These are phyloP conservation scores for Terfezia claveryi DNA, from an alignment of 495 filamentous ascomycete genomes.

Conservation along the genomic window DNA sequence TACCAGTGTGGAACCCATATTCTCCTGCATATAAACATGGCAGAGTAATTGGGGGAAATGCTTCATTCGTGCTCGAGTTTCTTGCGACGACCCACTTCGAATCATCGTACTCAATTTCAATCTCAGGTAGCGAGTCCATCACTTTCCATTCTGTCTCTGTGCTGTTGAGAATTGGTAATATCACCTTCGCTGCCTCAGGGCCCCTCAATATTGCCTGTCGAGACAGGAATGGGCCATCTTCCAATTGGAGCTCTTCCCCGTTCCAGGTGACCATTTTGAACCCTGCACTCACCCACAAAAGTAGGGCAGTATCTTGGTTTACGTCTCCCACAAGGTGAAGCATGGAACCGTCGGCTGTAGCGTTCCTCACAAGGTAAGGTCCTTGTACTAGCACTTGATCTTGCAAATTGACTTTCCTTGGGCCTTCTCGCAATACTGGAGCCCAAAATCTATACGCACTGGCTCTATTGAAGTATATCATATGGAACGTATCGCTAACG, in stretches of 20 bases:
- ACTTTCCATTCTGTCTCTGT: conserved; percentile 38
- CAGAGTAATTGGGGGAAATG: conserved; percentile 33
- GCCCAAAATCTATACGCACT: conserved; percentile 31
- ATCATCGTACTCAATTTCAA: conserved; percentile 41
- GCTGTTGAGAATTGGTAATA: conserved; percentile 32
- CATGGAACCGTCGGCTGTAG: conserved; percentile 28
- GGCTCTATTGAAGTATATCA: neutral
- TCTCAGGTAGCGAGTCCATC: conserved; percentile 50
- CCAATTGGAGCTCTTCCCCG: conserved; percentile 24
- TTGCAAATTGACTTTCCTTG: conserved; percentile 15
- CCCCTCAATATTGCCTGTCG: conserved; percentile 24
- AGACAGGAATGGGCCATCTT: conserved; percentile 28
- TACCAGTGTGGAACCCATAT: conserved; percentile 53
- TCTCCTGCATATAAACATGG: conserved; percentile 45
- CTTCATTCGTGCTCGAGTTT: conserved; percentile 35
- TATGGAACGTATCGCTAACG: neutral
- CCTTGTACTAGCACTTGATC: conserved; percentile 40
- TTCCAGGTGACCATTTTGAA: conserved; percentile 40
- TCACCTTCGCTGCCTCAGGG: conserved; percentile 25
- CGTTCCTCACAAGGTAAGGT: conserved; percentile 49
- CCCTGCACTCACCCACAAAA: conserved; percentile 33
- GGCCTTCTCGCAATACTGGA: conserved; percentile 22
- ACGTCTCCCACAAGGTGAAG: conserved; percentile 46
- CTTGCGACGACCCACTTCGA: conserved; percentile 41
- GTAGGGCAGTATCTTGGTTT: conserved; percentile 42